A percentile compares a stretch with the other conserved stretches of the same genome.
Conservation (phyloP, 139 green algal species). For the Monoraphidium neglectum region DNA sequence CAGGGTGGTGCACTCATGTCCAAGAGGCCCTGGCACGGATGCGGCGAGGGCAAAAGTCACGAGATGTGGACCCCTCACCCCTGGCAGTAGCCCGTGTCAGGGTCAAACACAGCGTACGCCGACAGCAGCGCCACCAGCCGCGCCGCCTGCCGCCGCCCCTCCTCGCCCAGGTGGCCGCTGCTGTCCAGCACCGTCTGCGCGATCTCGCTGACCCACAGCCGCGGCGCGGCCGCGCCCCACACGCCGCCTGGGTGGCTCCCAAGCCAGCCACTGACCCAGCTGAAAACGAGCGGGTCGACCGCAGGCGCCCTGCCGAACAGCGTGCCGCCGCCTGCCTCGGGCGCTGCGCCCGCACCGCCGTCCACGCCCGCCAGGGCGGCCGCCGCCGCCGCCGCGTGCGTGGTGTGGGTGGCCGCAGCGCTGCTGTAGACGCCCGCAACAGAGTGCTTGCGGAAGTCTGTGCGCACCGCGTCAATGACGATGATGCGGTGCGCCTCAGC, state of each 20-base stretch:
- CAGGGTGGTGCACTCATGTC: neutral
- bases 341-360: no score
- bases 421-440: conserved; percentile 8
- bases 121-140: conserved; percentile 75
- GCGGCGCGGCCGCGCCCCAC: neutral
- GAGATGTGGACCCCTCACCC: no score
- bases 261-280: no score
- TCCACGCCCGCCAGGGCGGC: no score
- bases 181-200: conserved; percentile 43
- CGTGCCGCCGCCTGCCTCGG: no score
- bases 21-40: neutral
- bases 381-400: no score
- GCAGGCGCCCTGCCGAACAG: no score
- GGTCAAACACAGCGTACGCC: conserved; percentile 84
- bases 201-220: conserved; percentile 39
- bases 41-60: neutral
- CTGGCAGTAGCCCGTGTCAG: conserved; percentile 85
- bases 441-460: conserved; percentile 42
- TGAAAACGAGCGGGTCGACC: no score
- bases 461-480: conserved; percentile 67
- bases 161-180: conserved; percentile 39
- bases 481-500: conserved; percentile 75
- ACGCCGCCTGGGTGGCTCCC: conserved; percentile 10
- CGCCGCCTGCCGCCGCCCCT: conserved; percentile 46
- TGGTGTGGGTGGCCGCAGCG: neutral